These are phyloP conservation scores for Coemansia sp. DNA, from an alignment of 192 early-diverging fungal genomes.

Conservation along the genomic window DNA sequence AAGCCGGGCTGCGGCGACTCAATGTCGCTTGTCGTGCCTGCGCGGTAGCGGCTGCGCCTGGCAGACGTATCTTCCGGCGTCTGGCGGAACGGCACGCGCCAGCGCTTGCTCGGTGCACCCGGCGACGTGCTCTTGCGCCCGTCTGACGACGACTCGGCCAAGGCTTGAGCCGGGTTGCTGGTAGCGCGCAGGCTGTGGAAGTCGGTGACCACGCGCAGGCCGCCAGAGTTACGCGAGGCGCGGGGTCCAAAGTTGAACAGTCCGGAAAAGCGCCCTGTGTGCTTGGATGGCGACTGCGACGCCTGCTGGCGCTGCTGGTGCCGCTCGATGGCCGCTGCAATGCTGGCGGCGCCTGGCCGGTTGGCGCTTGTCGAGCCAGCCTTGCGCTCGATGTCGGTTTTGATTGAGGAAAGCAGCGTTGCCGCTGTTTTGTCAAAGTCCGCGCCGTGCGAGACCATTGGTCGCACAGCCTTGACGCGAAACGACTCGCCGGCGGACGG, in stretches of 20 bases:
- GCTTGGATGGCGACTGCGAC: conserved; percentile 6
- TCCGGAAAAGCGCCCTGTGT: conserved; percentile 40
- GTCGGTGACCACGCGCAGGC: conserved; percentile 41
- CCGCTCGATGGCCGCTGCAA: conserved; percentile 45
- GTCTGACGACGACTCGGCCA: conserved; percentile 12
- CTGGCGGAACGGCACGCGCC: conserved; percentile 47
- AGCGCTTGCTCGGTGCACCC: conserved; percentile 27
- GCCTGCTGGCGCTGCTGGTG: conserved; percentile 44
- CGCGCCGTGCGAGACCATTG: conserved; percentile 39
- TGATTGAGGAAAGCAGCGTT: conserved; percentile 46
- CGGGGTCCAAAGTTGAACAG: conserved; percentile 49
- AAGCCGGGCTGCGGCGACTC: conserved; percentile 30
- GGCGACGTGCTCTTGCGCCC: conserved; percentile 41
- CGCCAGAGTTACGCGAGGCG: conserved; percentile 5
- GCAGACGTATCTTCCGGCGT: not conserved
- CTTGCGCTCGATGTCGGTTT: conserved; percentile 40
- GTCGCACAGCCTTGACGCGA: conserved; percentile 47
- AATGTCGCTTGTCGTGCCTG: conserved; percentile 51
- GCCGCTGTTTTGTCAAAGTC: conserved; percentile 52
- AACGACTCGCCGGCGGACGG: conserved; percentile 17
- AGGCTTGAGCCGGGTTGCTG: conserved; percentile 3
- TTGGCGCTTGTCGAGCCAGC: conserved; percentile 7
- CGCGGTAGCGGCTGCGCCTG: conserved; percentile 39
- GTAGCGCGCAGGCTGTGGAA: conserved; percentile 25
- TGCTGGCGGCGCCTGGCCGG: conserved; percentile 17